These are phyloP conservation scores for Quercus berberidifolia DNA, from an alignment of 306 rosid species.

Conservation along the genomic window DNA sequence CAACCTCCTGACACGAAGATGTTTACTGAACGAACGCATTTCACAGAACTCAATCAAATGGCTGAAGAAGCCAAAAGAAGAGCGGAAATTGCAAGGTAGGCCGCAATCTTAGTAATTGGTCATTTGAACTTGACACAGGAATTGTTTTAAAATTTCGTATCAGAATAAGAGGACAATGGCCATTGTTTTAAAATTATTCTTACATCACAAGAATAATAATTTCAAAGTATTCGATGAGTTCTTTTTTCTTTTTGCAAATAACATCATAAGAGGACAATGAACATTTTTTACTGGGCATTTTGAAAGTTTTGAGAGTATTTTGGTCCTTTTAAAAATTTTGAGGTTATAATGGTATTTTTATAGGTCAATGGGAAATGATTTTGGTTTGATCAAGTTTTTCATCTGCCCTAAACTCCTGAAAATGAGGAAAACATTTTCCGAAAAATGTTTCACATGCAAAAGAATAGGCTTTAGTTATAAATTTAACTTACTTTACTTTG, in stretches of 20 bases:
- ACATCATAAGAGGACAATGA: too few species aligned
- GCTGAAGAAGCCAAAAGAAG: conserved; percentile 99
- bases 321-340: too few species aligned
- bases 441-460: too few species aligned
- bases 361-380: too few species aligned
- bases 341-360: too few species aligned
- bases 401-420: too few species aligned
- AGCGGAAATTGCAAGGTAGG: conserved; percentile 95
- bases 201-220: too few species aligned
- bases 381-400: too few species aligned
- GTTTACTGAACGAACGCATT: conserved; percentile 78
- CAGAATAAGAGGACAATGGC: background rate
- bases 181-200: background rate
- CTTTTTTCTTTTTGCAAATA: background rate
- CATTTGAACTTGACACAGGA: background rate
- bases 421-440: too few species aligned
- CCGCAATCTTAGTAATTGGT: background rate
- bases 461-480: background rate
- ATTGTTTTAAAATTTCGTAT: background rate
- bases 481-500: background rate
- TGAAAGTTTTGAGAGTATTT: too few species aligned
- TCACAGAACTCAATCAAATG: conserved; percentile 86
- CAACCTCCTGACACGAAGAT: conserved; percentile 80
- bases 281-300: too few species aligned
- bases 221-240: background rate